A percentile compares a stretch with the other conserved stretches of the same genome.
Evolutionary conservation across 2,329 filamentous ascomycete species (phyloP).

Genomic region (Ceratocystis huliohia): DNA sequence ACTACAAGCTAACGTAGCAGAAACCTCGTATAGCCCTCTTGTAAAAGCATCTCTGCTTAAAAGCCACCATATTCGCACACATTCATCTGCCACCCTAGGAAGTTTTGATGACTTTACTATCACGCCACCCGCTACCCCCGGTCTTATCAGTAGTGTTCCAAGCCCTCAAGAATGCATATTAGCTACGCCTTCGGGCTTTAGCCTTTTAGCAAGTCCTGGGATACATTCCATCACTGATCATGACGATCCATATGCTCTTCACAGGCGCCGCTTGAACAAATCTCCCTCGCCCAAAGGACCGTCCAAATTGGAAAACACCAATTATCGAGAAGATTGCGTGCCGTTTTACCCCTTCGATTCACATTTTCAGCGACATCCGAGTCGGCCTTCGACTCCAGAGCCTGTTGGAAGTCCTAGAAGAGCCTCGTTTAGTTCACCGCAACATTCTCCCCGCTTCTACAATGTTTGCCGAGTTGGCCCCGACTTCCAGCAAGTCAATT

Average conservation of each 20-base stretch:
- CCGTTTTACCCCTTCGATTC: not conserved
- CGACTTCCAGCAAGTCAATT: not conserved
- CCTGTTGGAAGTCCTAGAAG: not conserved
- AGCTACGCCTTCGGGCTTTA: slow-evolving; percentile 22
- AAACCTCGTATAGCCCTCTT: slow-evolving; percentile 7
- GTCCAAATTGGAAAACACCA: not conserved
- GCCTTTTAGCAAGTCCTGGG: slow-evolving; percentile 2
- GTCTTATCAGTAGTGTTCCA: slow-evolving; percentile 22
- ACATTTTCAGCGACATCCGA: not conserved
- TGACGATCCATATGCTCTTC: slow-evolving; percentile 4
- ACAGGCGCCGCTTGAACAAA: not conserved
- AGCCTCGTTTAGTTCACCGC: not conserved
- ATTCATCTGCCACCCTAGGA: slow-evolving; percentile 14
- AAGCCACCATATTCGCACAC: slow-evolving; percentile 11
- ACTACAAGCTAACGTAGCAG: slow-evolving; percentile 2
- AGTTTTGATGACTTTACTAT: slow-evolving; percentile 21
- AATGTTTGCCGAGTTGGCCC: slow-evolving; percentile 10
- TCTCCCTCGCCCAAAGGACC: not conserved
- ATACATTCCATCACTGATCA: slow-evolving; percentile 8
- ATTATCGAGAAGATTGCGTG: not conserved
- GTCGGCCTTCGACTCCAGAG: slow-evolving; percentile 2
- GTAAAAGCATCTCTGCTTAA: slow-evolving; percentile 6
- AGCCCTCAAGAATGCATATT: slow-evolving; percentile 23
- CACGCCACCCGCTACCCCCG: slow-evolving; percentile 24
- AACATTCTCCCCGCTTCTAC: not conserved